Conservation (phyloP, 768 basidiomycete species). For the Pleurotus eryngii region DNA sequence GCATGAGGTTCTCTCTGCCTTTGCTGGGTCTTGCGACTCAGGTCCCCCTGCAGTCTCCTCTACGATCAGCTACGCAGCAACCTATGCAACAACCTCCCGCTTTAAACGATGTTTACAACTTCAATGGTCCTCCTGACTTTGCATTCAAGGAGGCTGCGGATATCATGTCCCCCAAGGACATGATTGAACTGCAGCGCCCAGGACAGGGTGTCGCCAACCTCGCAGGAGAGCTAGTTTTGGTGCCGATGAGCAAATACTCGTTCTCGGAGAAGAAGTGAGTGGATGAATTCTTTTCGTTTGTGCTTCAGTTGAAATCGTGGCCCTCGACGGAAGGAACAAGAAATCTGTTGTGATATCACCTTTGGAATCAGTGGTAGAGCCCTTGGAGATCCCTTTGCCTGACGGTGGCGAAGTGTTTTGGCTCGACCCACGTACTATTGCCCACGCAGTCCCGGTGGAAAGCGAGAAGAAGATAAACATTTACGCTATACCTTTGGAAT, state of each 20-base stretch:
- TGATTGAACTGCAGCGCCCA: slow-evolving; percentile 68
- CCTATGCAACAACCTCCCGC: slow-evolving; percentile 19
- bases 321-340: slow-evolving; percentile 47
- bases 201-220: slow-evolving; percentile 63
- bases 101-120: slow-evolving; percentile 2
- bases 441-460: slow-evolving; percentile 58
- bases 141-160: slow-evolving; percentile 54
- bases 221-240: slow-evolving; percentile 64
- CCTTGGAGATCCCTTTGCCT: slow-evolving; percentile 56
- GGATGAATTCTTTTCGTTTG: background rate
- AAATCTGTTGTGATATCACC: slow-evolving; percentile 65
- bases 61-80: slow-evolving; percentile 14
- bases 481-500: slow-evolving; percentile 55
- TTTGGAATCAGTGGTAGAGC: slow-evolving; percentile 43
- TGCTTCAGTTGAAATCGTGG: no score
- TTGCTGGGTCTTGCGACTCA: slow-evolving; percentile 56
- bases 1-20: slow-evolving; percentile 54
- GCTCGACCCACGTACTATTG: slow-evolving; percentile 70
- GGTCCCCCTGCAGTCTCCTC: slow-evolving; percentile 38
- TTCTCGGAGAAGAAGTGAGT: slow-evolving; percentile 72
- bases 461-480: slow-evolving; percentile 49
- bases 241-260: slow-evolving; percentile 66
- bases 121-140: slow-evolving; percentile 36
- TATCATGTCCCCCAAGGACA: slow-evolving; percentile 67
- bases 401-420: slow-evolving; percentile 78